Conservation (phyloP, 768 basidiomycete genomes). For the Tubosaeta sp. region DNA sequence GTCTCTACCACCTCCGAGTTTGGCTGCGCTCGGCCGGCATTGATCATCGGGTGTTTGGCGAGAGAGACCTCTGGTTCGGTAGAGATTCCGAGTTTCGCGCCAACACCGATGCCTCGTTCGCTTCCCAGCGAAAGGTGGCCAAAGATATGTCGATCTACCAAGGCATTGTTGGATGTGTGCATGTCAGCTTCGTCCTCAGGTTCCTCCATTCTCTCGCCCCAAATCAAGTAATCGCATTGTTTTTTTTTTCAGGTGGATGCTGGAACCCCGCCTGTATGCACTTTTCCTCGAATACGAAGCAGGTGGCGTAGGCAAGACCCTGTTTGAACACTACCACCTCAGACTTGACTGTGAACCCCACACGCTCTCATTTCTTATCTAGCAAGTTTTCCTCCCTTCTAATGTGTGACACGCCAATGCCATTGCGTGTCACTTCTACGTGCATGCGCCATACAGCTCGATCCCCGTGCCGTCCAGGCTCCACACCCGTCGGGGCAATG, state of each 20-base stretch:
- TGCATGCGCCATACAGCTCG: constrained; percentile 36
- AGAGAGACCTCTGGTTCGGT: constrained; percentile 63
- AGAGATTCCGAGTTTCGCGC: constrained; percentile 60
- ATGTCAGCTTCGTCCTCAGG: too few species aligned
- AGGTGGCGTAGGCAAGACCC: constrained; percentile 50
- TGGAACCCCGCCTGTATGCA: constrained; percentile 41
- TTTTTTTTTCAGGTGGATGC: constrained; percentile 40
- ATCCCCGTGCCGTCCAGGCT: constrained; percentile 52
- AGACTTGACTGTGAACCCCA: constrained; percentile 53
- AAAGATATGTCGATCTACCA: constrained; percentile 50
- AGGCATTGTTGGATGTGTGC: constrained; percentile 50
- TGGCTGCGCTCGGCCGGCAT: constrained; percentile 58
- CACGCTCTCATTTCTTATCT: constrained; percentile 47
- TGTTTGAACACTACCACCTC: constrained; percentile 53
- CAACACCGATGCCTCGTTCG: constrained; percentile 55
- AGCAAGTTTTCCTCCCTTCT: constrained; percentile 36
- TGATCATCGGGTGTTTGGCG: constrained; percentile 54
- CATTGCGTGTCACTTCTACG: too few species aligned
- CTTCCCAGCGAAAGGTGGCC: constrained; percentile 41
- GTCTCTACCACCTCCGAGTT: constrained; percentile 54
- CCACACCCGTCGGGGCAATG: constrained; percentile 50
- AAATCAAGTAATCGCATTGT: background rate
- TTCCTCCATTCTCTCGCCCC: constrained; percentile 11
- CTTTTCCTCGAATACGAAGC: constrained; percentile 65
- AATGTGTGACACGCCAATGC: too few species aligned